These are phyloP conservation scores for Parmelia sp. DNA, from an alignment of 495 filamentous ascomycete genomes.

Conservation along the genomic window DNA sequence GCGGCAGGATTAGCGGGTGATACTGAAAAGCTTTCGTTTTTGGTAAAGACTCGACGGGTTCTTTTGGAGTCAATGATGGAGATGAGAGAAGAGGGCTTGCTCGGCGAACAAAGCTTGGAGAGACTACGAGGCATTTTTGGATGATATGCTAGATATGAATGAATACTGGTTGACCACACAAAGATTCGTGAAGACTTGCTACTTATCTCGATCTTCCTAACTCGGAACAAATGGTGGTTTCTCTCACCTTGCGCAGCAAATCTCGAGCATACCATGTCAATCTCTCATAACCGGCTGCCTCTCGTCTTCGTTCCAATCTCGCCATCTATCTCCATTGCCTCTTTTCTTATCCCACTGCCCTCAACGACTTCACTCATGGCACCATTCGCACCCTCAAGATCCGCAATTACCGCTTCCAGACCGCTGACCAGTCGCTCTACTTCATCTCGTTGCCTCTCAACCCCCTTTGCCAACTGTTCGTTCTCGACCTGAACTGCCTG, in stretches of 20 bases:
- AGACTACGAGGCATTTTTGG: neutral
- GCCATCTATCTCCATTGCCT: constrained; percentile 40
- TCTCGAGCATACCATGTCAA: neutral
- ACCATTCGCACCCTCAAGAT: constrained; percentile 60
- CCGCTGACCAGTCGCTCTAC: constrained; percentile 60
- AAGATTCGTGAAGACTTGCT: constrained; percentile 2
- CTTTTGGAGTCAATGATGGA: constrained; percentile 39
- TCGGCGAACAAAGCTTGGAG: constrained; percentile 28
- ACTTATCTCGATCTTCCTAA: neutral
- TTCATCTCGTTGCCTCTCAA: constrained; percentile 64
- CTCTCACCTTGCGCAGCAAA: neutral
- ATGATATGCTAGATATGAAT: neutral
- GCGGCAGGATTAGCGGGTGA: constrained; percentile 41
- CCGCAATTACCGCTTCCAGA: constrained; percentile 60
- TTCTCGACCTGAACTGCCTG: constrained; percentile 60
- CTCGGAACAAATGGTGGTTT: neutral
- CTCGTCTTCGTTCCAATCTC: constrained; percentile 33
- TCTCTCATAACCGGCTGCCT: constrained; percentile 19
- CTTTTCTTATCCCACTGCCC: constrained; percentile 38
- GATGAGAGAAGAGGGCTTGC: constrained; percentile 46
- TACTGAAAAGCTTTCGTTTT: constrained; percentile 35
- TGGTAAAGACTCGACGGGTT: constrained; percentile 31
- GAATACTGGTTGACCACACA: neutral
- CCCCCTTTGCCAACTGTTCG: constrained; percentile 50
- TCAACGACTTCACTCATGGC: constrained; percentile 40